Conservation (phyloP, 2,329 filamentous ascomycete species). For the Ophiostoma piceae region DNA sequence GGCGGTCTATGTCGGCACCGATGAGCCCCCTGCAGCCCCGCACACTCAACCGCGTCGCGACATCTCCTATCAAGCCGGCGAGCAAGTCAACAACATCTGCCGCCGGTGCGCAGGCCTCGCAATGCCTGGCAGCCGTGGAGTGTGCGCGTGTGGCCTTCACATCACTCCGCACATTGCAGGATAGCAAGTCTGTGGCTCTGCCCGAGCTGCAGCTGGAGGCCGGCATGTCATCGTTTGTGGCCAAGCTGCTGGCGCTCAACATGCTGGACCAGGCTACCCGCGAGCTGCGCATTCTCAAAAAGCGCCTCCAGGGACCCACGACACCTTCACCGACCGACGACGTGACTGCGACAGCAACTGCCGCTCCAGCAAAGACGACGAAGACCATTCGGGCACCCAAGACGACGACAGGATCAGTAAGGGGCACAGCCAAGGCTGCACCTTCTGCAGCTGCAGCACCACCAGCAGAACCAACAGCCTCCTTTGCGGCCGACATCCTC, state of each 20-base stretch:
- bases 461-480: slow-evolving; percentile 30
- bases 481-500: slow-evolving; percentile 45
- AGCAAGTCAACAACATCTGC: slow-evolving; percentile 24
- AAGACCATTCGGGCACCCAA: slow-evolving; percentile 30
- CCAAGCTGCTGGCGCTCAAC: slow-evolving; percentile 59
- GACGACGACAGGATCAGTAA: slow-evolving; percentile 30
- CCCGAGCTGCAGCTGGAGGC: slow-evolving; percentile 64
- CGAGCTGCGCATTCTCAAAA: slow-evolving; percentile 63
- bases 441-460: slow-evolving; percentile 36
- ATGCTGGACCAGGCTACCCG: slow-evolving; percentile 64
- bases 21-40: slow-evolving; percentile 58
- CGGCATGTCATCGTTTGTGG: slow-evolving; percentile 64
- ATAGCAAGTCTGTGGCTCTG: slow-evolving; percentile 49
- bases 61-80: slow-evolving; percentile 41
- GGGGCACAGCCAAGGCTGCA: slow-evolving; percentile 31
- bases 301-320: slow-evolving; percentile 47
- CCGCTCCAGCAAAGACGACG: slow-evolving; percentile 30
- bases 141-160: slow-evolving; percentile 64
- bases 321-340: slow-evolving; percentile 16
- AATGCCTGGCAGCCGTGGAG: slow-evolving; percentile 57
- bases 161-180: slow-evolving; percentile 55
- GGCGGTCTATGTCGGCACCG: slow-evolving; percentile 53
- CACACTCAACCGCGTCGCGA: slow-evolving; percentile 55
- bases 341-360: slow-evolving; percentile 19
- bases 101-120: slow-evolving; percentile 23